Evolutionary conservation across 305 asterid genomes (phyloP), one percentile per base, ranked within the genome.

Genomic region (Solanum hybrid): DNA sequence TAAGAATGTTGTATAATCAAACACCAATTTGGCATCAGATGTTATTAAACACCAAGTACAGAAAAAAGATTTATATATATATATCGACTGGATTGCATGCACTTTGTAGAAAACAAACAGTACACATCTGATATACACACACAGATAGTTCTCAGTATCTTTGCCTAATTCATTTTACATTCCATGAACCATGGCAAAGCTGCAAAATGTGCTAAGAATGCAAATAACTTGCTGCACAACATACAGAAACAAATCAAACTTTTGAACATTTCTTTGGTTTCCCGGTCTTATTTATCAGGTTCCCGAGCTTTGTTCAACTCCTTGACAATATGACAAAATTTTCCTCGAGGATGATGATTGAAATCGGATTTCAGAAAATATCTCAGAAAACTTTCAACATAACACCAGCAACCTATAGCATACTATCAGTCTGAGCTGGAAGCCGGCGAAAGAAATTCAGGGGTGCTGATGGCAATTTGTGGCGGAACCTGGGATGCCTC

Each of bases 401-500:
- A 79, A 34, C 89, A 27, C 51, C 79, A 38, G 41, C 65, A 57
- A 78, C 90, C 93, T 91, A 97, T 92, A 97, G 79, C 97, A 97
- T 95, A 91, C 98, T 93, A 91, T 97, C 98, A 1, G 98, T 94
- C 92, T 96, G 90, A 4, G 99, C 98, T 31, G 99, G 99, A 86
- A 97, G 93, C 27, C 99, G 93, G 1, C 98, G 95, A 92, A 97
- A 95, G 96, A 97, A 97, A 78, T 95, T 97, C 90, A 97, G 88
- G 0, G 98, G 97, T 2, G 93, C 95, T 3, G 97, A 89, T 7
- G 99, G 99, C 88, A 95, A 87, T 94, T 89, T 95, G 89, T 94
- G 96, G 75, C 99, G 90, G 87, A 96, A 95, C 85, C 93, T 94
- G 6, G 98, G 99, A 92, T 95, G 98, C 93, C 98, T 95, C 98